phyloP scores from a whole-genome alignment of 2,329 filamentous ascomycete genomes.

The Lachnellula hyalina region DNA sequence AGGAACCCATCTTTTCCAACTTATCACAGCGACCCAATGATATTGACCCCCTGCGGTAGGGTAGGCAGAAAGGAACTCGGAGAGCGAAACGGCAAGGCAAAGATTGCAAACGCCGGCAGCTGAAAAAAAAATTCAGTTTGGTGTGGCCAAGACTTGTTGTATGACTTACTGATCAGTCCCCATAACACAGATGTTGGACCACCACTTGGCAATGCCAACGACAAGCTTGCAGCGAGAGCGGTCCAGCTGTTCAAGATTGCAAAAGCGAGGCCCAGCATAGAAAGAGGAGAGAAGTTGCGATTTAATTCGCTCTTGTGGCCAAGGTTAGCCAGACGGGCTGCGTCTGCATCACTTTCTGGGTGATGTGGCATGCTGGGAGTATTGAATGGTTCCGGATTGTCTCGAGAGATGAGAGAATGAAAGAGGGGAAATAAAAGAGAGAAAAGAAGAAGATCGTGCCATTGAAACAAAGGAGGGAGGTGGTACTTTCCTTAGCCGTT shows the following conservation, averaged over 20 bases:
- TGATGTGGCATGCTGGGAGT: not conserved
- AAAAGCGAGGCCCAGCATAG: constrained; percentile 56
- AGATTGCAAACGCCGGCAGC: constrained; percentile 48
- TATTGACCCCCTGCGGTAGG: constrained; percentile 53
- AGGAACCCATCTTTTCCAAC: constrained; percentile 40
- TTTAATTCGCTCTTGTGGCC: constrained; percentile 46
- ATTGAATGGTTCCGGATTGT: not conserved
- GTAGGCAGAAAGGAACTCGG: constrained; percentile 52
- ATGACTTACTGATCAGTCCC: constrained; percentile 52
- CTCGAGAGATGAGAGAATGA: no score
- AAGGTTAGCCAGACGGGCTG: constrained; percentile 45
- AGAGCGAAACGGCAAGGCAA: constrained; percentile 51
- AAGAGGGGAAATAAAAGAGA: not conserved
- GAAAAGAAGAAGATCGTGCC: not conserved
- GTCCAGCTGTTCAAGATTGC: constrained; percentile 55
- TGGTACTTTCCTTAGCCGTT: not conserved
- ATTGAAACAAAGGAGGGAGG: not conserved
- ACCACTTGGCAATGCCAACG: constrained; percentile 61
- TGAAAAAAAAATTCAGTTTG: constrained; percentile 45
- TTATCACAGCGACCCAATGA: constrained; percentile 52
- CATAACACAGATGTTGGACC: constrained; percentile 68
- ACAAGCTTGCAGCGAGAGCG: constrained; percentile 40
- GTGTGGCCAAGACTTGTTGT: constrained; percentile 34
- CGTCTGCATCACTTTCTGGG: constrained; percentile 14
- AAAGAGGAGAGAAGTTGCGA: constrained; percentile 48